Percentiles rank a stretch among this genome's conserved stretches.
phyloP scores from a whole-genome alignment of 257 asterid genomes.

The Schizonepeta tenuifolia region DNA sequence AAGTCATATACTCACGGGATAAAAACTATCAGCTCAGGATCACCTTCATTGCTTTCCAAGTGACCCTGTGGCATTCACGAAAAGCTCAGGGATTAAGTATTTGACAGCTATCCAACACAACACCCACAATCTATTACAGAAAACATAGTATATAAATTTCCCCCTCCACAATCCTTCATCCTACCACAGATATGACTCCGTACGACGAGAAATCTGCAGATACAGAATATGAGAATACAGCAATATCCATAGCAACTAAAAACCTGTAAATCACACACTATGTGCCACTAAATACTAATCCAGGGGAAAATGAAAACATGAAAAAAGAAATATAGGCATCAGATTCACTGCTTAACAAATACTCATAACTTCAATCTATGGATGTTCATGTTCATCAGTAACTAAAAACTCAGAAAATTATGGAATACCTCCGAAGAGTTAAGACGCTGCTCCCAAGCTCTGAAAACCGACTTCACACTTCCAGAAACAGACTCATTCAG shows the following conservation, averaged over 20 bases:
- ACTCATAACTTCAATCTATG: not conserved
- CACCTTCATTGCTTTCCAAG: conserved; percentile 97
- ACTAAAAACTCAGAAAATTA: conserved; percentile 4
- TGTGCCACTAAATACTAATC: conserved; percentile 3
- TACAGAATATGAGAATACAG: not conserved
- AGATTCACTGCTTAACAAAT: not conserved
- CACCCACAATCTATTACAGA: conserved; percentile 4
- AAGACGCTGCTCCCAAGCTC: conserved; percentile 94
- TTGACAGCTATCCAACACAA: conserved; percentile 7
- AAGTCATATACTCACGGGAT: conserved; percentile 74
- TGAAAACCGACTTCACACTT: conserved; percentile 87
- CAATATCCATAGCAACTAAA: not conserved
- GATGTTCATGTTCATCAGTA: not conserved
- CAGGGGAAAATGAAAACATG: not conserved
- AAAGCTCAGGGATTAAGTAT: conserved; percentile 1
- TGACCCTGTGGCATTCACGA: conserved; percentile 58
- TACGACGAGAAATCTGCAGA: not conserved
- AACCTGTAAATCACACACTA: conserved; percentile 2
- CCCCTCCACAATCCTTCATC: conserved; percentile 8
- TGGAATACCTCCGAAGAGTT: conserved; percentile 71
- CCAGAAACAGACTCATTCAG: conserved; percentile 89
- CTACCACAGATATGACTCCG: not conserved
- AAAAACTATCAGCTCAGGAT: conserved; percentile 92
- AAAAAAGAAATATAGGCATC: not conserved
- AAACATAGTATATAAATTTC: not conserved